Evolutionary conservation across 352 stramenopile genomes (phyloP), one percentile per base, ranked within the genome.

Genomic region (Globisporangium rhizosaccharum): DNA sequence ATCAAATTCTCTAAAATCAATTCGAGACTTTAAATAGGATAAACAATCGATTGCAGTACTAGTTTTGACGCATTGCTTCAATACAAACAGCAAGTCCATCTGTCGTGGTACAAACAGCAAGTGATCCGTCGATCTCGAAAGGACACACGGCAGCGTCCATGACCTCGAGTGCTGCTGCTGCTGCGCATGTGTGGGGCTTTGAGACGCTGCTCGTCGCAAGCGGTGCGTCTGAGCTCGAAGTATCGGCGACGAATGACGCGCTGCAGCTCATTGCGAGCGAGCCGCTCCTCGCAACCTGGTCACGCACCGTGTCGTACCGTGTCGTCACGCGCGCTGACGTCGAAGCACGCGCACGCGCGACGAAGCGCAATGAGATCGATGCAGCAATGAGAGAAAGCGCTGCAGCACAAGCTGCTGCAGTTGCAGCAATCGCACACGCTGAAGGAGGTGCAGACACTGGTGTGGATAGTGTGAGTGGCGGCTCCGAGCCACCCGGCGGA

Each of bases 131-230:
- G 30, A 49, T 14, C 28, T 30, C 25, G 55, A 53, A 61, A 61
- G 42, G 55, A 30, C 23, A 47, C 3, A 12, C 11, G 1, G n/a
- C 45, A 59, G 28, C 39, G 54, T 20, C 46, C 41, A 46, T n/a
- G 41, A n/a, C 41, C 17, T 18, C 41, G 41, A 46, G 41, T 33
- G 28, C 28, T 33, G 6, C 28, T 30, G 41, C 41, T 20, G 4
- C 37, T 11, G 30, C 56, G 49, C 36, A 52, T 18, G 14, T 28
- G 50, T 87, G 76, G 79, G 55, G 70, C 28, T 87, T 86, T 67
- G 75, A 87, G 57, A 51, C 66, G 20, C 50, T 86, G 61, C 50
- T 79, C 28, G 56, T 89, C 20, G 57, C 65, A 45, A 84, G 70
- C 45, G 77, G 79, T 51, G 15, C 48, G 52, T 69, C 75, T 15